Evolutionary conservation across 257 asterid species (phyloP), one percentile per base, ranked within the genome.

Genomic region (Nyctanthes arbortristis): DNA sequence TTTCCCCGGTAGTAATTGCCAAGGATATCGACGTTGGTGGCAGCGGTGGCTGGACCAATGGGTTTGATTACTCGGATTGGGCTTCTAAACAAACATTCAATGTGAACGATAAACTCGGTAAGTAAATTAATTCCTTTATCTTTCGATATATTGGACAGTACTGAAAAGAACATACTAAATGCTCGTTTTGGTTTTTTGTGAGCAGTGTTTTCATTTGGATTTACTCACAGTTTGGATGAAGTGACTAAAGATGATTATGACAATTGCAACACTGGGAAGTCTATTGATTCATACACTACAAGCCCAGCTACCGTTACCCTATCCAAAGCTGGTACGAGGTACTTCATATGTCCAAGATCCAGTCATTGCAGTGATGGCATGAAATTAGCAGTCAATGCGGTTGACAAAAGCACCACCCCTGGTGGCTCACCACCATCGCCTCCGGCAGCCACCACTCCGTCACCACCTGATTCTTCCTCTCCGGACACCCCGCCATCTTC

Each of bases 381-480:
- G 59, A 52, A 52, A 52, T 52, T 52, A 5, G 59, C 59, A 20
- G 2, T 52, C 31, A 52, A 9, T 52, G 59, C 24, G 30, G 1
- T 30, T 6, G 0, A 29, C 30, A 52, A 29, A 4, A 52, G 58
- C 58, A 22, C 30, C 59, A 43, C 54, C 5, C 54, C 54, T 4
- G 59, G 59, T 52, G 29, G 59, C 59, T 52, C 59, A 52, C 59
- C 29, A 49, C 29, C 5, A 8, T 52, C 58, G 28, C 58, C 59
- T 2, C 59, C 59, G 5, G 20, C 59, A 1, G 28, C 59, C 59
- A 20, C 57, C 57, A 52, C 29, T 14, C 59, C 59, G 1, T 52
- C 59, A 12, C 59, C 59, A 8, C 59, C n/a, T n/a, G n/a, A n/a
- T n/a, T n/a, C n/a, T n/a, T n/a, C n/a, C n/a, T n/a, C n/a, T n/a